Evolutionary conservation across 2,329 filamentous ascomycete species (phyloP), one percentile per base, ranked within the genome.

Genomic region (Sodiomyces alkalinus): DNA sequence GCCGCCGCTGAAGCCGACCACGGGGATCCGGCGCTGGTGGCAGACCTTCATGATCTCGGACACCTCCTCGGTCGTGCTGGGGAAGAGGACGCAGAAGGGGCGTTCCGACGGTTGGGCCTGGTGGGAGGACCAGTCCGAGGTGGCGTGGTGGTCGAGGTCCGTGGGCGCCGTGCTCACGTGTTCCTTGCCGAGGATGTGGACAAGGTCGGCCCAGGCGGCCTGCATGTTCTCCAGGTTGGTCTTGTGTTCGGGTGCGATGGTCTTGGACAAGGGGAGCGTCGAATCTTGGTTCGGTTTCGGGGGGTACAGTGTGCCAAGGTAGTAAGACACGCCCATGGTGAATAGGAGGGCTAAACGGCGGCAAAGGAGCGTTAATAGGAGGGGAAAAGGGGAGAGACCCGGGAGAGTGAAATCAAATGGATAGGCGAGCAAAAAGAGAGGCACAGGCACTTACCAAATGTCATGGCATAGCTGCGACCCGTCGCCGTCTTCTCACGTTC

Each of bases 31-130:
- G 22, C 86, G 64, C 44, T 60, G 53, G 49, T 92, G 81, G 56
- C 86, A 93, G 31, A 93, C 58, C 56, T 87, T 86, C 76, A 92
- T 87, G 34, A 94, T 71, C 37, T 65, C 60, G n/a, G 79, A 78
- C 7, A 92, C 83, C 41, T 94, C 77, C 38, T 86, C 77, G 1
- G 86, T 94, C 19, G 64, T 72, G 23, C 55, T 60, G 0, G 85
- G 86, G 46, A 75, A 87, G 22, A 92, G 66, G 28, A 94, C 62
- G 48, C 83, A 65, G 45, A 78, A 78, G 9, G 71, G 64, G 24
- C 59, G 55, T 33, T 72, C 57, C 3, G 56, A 46, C 10, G 57
- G 50, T 17, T 53, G 51, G 26, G 56, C 51, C 26, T 55, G 56
- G 48, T 77, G 68, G 17, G 68, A 64, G 24, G 71, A 76, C 72